phyloP scores from a whole-genome alignment of 163 green algal species.

The Smithsoniella earleae region DNA sequence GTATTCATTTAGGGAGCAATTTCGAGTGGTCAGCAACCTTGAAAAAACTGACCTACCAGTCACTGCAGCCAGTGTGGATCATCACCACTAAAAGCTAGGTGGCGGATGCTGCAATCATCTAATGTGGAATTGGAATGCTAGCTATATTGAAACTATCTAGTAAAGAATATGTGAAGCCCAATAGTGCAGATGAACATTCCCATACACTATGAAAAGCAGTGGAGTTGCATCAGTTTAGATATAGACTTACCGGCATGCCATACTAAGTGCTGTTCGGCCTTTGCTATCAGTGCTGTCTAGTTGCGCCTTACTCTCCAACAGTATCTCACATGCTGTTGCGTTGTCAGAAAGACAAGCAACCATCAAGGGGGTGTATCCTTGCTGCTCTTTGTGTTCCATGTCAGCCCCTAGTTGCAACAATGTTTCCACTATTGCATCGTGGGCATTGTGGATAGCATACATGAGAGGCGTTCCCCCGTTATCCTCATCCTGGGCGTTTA shows the following conservation, averaged over 20 bases:
- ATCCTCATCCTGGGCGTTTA: conserved; percentile 33
- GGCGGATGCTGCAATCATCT: no score
- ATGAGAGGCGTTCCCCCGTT: conserved; percentile 33
- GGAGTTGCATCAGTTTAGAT: no score
- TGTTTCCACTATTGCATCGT: conserved; percentile 28
- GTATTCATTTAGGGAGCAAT: no score
- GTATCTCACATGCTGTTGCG: conserved; percentile 10
- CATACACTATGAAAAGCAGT: no score
- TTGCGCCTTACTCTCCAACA: conserved; percentile 9
- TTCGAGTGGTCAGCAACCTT: no score
- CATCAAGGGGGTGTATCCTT: conserved; percentile 20
- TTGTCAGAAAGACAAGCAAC: conserved; percentile 24
- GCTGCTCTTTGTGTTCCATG: conserved; percentile 30
- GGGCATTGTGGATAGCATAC: conserved; percentile 28
- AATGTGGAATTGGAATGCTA: no score
- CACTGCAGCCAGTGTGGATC: no score
- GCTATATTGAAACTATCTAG: no score
- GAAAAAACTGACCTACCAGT: no score
- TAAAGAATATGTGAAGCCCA: no score
- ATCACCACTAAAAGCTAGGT: no score
- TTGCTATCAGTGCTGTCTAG: conserved; percentile 30
- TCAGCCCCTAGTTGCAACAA: conserved; percentile 21
- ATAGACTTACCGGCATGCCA: conserved; percentile 14
- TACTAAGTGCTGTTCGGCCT: conserved; percentile 6
- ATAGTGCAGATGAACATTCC: no score